phyloP scores from a whole-genome alignment of 2,329 filamentous ascomycete species.

The Hymenoscyphus linearis region DNA sequence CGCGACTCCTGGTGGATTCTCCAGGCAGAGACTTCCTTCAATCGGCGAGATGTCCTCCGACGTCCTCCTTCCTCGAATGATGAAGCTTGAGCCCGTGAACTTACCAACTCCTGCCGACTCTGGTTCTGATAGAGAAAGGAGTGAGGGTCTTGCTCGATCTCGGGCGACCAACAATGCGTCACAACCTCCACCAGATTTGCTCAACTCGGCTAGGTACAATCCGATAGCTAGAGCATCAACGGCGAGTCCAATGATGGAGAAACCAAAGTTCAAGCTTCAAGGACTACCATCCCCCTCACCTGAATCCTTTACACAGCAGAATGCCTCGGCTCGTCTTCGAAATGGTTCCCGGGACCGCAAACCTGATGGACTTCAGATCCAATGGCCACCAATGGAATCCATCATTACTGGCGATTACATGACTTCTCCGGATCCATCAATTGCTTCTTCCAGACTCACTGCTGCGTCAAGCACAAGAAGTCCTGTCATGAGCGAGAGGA shows the following conservation, averaged over 20 bases:
- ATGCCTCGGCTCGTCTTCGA: slow-evolving; percentile 54
- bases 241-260: slow-evolving; percentile 60
- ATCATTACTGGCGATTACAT: slow-evolving; percentile 45
- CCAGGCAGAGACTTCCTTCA: slow-evolving; percentile 64
- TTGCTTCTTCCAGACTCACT: slow-evolving; percentile 49
- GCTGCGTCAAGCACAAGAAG: slow-evolving; percentile 46
- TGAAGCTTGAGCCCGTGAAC: slow-evolving; percentile 37
- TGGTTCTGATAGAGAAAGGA: slow-evolving; percentile 41
- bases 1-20: slow-evolving; percentile 54
- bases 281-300: slow-evolving; percentile 64
- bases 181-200: slow-evolving; percentile 33
- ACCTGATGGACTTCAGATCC: slow-evolving; percentile 66
- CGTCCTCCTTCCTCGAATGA: slow-evolving; percentile 38
- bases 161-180: slow-evolving; percentile 27
- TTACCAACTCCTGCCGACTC: slow-evolving; percentile 40
- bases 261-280: slow-evolving; percentile 37
- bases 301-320: slow-evolving; percentile 56
- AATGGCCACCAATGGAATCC: slow-evolving; percentile 48
- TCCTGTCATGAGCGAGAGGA: slow-evolving; percentile 38
- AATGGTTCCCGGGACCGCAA: slow-evolving; percentile 75
- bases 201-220: slow-evolving; percentile 34
- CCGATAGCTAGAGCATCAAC: slow-evolving; percentile 48
- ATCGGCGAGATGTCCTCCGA: slow-evolving; percentile 65
- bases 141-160: slow-evolving; percentile 27
- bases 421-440: slow-evolving; percentile 53